These are phyloP conservation scores for Aspergillus incahuasiensis DNA, from an alignment of 495 filamentous ascomycete species.

Conservation along the genomic window DNA sequence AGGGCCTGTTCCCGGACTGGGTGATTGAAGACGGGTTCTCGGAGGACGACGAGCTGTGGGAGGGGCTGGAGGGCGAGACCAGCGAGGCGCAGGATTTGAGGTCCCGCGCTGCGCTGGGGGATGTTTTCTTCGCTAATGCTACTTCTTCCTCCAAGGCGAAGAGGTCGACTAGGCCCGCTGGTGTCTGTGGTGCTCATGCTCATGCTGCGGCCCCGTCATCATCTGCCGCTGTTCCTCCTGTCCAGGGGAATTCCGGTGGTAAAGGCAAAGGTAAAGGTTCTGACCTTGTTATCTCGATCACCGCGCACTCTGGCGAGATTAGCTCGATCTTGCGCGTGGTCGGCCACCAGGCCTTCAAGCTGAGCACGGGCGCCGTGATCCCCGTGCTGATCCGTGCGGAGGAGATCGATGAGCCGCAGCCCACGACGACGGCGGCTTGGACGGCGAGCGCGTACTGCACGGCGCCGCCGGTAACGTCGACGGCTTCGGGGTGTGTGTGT, in stretches of 20 bases:
- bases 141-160: not conserved
- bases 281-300: constrained; percentile 58
- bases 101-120: constrained; percentile 51
- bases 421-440: constrained; percentile 35
- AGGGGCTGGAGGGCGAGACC: constrained; percentile 50
- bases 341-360: constrained; percentile 54
- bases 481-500: constrained; percentile 44
- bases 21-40: constrained; percentile 58
- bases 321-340: constrained; percentile 52
- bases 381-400: constrained; percentile 62
- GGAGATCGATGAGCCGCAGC: constrained; percentile 18
- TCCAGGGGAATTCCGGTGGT: no score
- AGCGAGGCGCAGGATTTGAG: constrained; percentile 51
- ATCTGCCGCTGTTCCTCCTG: no score
- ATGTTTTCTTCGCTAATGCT: constrained; percentile 45
- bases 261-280: constrained; percentile 27
- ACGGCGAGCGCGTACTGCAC: constrained; percentile 47
- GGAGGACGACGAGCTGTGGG: constrained; percentile 60
- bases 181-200: not conserved
- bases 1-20: constrained; percentile 52
- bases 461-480: constrained; percentile 42
- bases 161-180: constrained; percentile 10
- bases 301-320: constrained; percentile 66
- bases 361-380: constrained; percentile 66
- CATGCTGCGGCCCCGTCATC: no score